Evolutionary conservation across 1,284 basidiomycete species (phyloP).

Genomic region (Trametes pubescens): DNA sequence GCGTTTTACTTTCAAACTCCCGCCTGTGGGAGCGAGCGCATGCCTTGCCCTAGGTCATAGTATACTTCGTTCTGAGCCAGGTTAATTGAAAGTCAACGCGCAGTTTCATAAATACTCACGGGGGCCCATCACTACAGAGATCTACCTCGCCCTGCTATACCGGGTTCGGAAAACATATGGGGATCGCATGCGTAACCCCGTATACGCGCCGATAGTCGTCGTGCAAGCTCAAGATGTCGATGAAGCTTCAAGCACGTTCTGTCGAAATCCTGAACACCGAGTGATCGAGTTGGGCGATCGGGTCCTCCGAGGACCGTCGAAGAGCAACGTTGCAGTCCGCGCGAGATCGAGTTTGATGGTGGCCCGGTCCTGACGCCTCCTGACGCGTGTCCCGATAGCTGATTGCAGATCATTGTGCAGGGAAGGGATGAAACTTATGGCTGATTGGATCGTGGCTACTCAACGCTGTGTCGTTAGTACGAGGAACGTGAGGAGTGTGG

Average conservation of each 20-base stretch:
- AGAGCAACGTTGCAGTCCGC: background rate
- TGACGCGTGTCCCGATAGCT: background rate
- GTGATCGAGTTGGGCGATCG: conserved; percentile 1
- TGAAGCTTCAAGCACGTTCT: no score
- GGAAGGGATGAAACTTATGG: no score
- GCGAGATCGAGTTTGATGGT: conserved; percentile 14
- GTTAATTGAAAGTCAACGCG: no score
- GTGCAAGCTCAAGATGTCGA: background rate
- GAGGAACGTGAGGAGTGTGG: background rate
- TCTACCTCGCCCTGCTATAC: background rate
- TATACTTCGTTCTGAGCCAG: no score
- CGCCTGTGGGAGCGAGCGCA: no score
- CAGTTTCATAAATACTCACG: no score
- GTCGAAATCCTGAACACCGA: background rate
- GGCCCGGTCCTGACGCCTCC: background rate
- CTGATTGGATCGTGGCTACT: no score
- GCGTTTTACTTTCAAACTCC: no score
- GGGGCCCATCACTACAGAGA: background rate
- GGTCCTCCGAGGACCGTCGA: background rate
- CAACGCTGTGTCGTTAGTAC: conserved; percentile 1
- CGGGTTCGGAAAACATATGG: background rate
- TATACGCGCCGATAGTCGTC: background rate
- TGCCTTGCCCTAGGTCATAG: no score
- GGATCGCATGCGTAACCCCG: background rate
- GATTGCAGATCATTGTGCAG: conserved; percentile 14